Conservation (phyloP, 441 rosid genomes). For the Breynia disticha region DNA sequence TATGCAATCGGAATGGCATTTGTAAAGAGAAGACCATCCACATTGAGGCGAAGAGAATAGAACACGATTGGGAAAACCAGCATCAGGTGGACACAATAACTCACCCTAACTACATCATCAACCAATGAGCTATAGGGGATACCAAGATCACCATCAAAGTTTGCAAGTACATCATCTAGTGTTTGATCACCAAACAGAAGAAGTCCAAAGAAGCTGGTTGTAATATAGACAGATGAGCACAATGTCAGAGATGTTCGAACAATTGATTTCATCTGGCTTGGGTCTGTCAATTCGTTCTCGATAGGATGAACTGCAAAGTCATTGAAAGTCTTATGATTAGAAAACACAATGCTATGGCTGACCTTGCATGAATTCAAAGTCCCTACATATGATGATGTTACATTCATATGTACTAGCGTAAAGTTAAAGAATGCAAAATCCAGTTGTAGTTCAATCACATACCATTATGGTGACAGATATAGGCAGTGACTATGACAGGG, state of each 20-base stretch:
- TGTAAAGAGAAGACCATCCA: constrained; percentile 57
- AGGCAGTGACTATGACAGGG: constrained; percentile 60
- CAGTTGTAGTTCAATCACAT: constrained; percentile 14
- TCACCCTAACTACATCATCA: constrained; percentile 48
- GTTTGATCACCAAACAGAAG: constrained; percentile 58
- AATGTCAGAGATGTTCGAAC: constrained; percentile 40
- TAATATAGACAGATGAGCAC: constrained; percentile 44
- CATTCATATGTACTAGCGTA: too few relatives aligned
- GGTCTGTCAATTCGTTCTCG: constrained; percentile 52
- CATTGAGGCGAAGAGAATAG: constrained; percentile 55
- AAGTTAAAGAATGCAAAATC: background rate
- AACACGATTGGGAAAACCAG: constrained; percentile 61
- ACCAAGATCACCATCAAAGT: constrained; percentile 61
- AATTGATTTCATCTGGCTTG: constrained; percentile 48
- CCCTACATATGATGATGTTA: too few relatives aligned
- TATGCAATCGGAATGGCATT: constrained; percentile 37
- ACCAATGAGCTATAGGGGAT: constrained; percentile 46
- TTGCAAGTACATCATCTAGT: constrained; percentile 56
- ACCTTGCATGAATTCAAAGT: too few relatives aligned
- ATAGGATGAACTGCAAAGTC: constrained; percentile 52
- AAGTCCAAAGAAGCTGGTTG: constrained; percentile 59
- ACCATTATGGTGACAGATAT: constrained; percentile 64
- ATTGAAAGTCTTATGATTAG: background rate
- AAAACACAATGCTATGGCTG: too few relatives aligned
- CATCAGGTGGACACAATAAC: constrained; percentile 67